Conservation (phyloP, 1,139 yeast genomes). For the Sugiyamaella castrensis region DNA sequence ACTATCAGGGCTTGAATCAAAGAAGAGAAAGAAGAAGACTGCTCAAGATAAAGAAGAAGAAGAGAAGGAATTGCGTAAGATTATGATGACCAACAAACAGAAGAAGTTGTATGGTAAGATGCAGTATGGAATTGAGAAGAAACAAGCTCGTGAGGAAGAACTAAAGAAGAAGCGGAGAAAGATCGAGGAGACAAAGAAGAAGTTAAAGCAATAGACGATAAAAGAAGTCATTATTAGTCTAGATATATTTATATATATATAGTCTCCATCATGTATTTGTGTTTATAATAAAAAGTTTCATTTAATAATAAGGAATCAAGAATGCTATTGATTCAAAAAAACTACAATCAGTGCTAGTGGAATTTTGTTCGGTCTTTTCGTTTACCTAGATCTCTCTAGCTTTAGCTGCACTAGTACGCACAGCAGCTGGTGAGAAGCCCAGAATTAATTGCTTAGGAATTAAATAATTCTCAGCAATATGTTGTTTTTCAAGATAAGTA, state of each 20-base stretch:
- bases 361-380: no score
- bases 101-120: conserved; percentile 91
- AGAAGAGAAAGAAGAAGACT: conserved; percentile 34
- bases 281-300: no score
- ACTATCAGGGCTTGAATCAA: conserved; percentile 28
- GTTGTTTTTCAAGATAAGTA: conserved; percentile 72
- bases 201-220: conserved; percentile 38
- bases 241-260: conserved; percentile 1
- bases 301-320: background rate
- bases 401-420: no score
- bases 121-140: conserved; percentile 88
- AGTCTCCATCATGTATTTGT: conserved; percentile 1
- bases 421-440: no score
- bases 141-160: conserved; percentile 72
- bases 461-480: conserved; percentile 67
- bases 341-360: no score
- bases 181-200: conserved; percentile 63
- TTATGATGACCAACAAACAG: conserved; percentile 97
- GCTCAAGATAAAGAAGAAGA: conserved; percentile 55
- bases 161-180: conserved; percentile 77
- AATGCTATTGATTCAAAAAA: no score
- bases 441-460: conserved; percentile 70
- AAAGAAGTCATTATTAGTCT: background rate
- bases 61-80: conserved; percentile 83
- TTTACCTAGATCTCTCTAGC: no score